Evolutionary conservation across 2,329 filamentous ascomycete species (phyloP), one percentile per base, ranked within the genome.

Genomic region (Claviceps paspali): DNA sequence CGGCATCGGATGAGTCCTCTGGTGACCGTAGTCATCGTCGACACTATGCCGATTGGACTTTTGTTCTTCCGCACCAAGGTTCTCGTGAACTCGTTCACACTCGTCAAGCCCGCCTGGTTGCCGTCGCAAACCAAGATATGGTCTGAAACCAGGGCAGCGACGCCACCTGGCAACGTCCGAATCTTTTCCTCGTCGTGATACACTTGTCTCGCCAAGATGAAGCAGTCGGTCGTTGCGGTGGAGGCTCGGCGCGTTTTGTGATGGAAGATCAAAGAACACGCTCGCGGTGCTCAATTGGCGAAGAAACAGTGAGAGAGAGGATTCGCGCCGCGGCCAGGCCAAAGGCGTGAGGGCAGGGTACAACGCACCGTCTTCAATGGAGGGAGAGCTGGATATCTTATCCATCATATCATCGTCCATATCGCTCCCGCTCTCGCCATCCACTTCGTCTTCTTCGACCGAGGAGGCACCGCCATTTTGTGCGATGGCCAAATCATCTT

Each of bases 351-450:
- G 42, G 47, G 49, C 46, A 35, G 53, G 54, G 62, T 59, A 61
- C 64, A 67, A 91, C 86, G 72, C 78, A 98, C 88, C 88, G 80
- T 96, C 88, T 68, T 93, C 86, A 61, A 98, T 98, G 50, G 88
- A 96, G 55, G 91, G 91, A 51, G 88, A 96, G 61, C 87, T 96
- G 52, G 88, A 96, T 47, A 98, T 95, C 61, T 91, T 91, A 65
- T 96, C 91, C 82, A 93, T 85, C 77, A 94, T 78, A 59, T 96
- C 88, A 60, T 95, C 69, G 53, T 92, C 86, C 56, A 86, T 63
- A 50, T 82, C 73, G 48, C 38, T 43, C 34, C 75, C 76, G 46
- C 73, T 73, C 48, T 80, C 76, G 45, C 74, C 73, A 48, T 80
- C 72, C 51, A 74, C 61, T 45, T 83, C 77, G 33, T 70, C 74